phyloP scores from a whole-genome alignment of 805 yeast genomes.

The Yamadazyma scolyti region DNA sequence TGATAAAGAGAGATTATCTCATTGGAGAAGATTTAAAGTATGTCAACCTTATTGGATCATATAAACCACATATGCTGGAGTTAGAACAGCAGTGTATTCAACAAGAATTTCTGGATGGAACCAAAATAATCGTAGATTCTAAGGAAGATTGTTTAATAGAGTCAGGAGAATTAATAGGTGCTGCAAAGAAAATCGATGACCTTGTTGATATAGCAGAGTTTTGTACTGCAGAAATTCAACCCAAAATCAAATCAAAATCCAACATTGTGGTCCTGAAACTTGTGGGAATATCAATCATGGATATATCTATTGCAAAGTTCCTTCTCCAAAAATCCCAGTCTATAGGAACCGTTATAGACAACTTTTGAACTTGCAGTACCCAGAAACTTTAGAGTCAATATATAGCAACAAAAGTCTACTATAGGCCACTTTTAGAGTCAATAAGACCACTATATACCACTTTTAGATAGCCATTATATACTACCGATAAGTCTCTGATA shows the following conservation, averaged over 20 bases:
- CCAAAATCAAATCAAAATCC: not conserved
- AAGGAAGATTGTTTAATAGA: constrained; percentile 52
- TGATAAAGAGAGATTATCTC: constrained; percentile 31
- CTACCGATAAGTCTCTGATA: not conserved
- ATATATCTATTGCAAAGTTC: constrained; percentile 47
- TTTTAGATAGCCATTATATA: constrained; percentile 1
- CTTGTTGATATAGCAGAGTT: constrained; percentile 47
- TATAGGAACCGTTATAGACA: no score
- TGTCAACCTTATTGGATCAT: constrained; percentile 62
- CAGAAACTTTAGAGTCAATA: no score
- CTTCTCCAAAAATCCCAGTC: no score
- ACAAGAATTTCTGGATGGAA: constrained; percentile 26
- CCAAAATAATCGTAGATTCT: constrained; percentile 57
- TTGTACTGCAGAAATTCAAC: constrained; percentile 9
- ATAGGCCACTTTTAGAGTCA: no score
- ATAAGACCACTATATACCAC: constrained; percentile 1
- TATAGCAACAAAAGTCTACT: no score
- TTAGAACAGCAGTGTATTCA: constrained; percentile 44
- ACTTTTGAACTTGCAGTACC: no score
- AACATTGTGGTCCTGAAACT: constrained; percentile 47
- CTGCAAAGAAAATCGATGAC: constrained; percentile 28
- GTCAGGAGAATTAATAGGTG: constrained; percentile 62
- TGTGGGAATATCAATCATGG: constrained; percentile 67
- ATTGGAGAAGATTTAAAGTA: constrained; percentile 32
- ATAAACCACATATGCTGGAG: constrained; percentile 66